phyloP scores from a whole-genome alignment of 2,329 filamentous ascomycete genomes.

The Rhinocladiella similis region DNA sequence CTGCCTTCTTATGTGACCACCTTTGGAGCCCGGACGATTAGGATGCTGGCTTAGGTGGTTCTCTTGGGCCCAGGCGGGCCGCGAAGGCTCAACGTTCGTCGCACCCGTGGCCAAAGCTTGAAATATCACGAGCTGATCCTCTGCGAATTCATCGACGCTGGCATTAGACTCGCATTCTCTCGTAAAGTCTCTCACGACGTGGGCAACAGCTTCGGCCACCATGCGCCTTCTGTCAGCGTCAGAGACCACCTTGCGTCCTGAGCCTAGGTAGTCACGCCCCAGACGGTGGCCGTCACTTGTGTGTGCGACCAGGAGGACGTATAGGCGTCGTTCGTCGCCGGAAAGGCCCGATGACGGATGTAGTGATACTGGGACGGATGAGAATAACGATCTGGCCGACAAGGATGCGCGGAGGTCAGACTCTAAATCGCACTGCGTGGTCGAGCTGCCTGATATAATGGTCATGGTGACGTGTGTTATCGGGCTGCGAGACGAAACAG shows the following conservation, averaged over 20 bases:
- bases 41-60: too few relatives aligned
- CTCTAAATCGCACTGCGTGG: slow-evolving; percentile 1
- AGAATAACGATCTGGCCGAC: neutral
- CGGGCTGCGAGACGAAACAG: slow-evolving; percentile 33
- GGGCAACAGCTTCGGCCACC: slow-evolving; percentile 37
- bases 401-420: neutral
- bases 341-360: slow-evolving; percentile 34
- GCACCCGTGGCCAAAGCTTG: slow-evolving; percentile 53
- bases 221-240: slow-evolving; percentile 20
- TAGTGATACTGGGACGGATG: slow-evolving; percentile 5
- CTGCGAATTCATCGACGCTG: slow-evolving; percentile 56
- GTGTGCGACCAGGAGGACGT: slow-evolving; percentile 57
- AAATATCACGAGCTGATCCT: slow-evolving; percentile 62
- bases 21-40: too few relatives aligned
- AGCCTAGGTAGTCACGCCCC: slow-evolving; percentile 51
- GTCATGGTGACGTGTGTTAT: slow-evolving; percentile 41
- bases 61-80: too few relatives aligned
- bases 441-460: slow-evolving; percentile 33
- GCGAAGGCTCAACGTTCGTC: too few relatives aligned
- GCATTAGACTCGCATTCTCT: slow-evolving; percentile 48
- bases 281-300: slow-evolving; percentile 49
- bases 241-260: slow-evolving; percentile 38
- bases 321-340: slow-evolving; percentile 47
- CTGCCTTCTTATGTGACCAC: slow-evolving; percentile 6
- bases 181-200: slow-evolving; percentile 47